A percentile compares a stretch with the other conserved stretches of the same genome.
Evolutionary conservation across 805 yeast species (phyloP).

Genomic region (Zygosaccharomyces siamensis): DNA sequence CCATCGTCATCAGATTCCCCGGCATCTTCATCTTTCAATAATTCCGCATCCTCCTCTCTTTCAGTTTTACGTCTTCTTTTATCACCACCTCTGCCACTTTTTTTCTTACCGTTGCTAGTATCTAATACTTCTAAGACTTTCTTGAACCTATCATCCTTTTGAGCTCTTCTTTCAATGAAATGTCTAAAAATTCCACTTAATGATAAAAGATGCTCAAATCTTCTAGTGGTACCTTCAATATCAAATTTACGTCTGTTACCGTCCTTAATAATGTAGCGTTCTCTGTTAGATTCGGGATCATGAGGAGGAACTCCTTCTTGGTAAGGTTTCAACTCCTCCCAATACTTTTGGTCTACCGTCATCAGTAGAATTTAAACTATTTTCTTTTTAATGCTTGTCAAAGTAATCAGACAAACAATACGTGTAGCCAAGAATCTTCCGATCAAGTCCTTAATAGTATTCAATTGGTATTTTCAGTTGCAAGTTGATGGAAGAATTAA

Average conservation of each 20-base stretch:
- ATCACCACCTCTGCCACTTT: slow-evolving; percentile 19
- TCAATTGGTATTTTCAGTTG: not conserved
- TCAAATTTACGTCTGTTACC: slow-evolving; percentile 38
- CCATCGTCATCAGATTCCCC: slow-evolving; percentile 26
- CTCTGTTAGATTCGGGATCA: slow-evolving; percentile 22
- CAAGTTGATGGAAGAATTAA: slow-evolving; percentile 4
- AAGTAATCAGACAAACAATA: not conserved
- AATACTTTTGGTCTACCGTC: slow-evolving; percentile 23
- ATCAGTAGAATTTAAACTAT: slow-evolving; percentile 2
- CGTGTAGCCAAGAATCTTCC: not conserved
- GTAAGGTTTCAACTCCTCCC: slow-evolving; percentile 23
- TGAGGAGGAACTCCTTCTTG: slow-evolving; percentile 23
- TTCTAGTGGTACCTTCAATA: slow-evolving; percentile 54
- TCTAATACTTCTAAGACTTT: slow-evolving; percentile 44
- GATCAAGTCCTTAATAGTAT: not conserved
- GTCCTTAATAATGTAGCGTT: slow-evolving; percentile 27
- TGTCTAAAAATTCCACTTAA: slow-evolving; percentile 63
- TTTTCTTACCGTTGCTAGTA: slow-evolving; percentile 15
- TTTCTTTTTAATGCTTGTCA: not conserved
- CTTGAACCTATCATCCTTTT: slow-evolving; percentile 52
- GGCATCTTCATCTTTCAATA: slow-evolving; percentile 54
- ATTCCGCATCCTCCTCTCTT: slow-evolving; percentile 72
- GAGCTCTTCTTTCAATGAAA: slow-evolving; percentile 61
- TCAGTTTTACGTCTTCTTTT: slow-evolving; percentile 65
- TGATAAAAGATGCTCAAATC: slow-evolving; percentile 63